A percentile compares a stretch with the other conserved stretches of the same genome.
phyloP scores from a whole-genome alignment of 768 basidiomycete species.

The Mycena olivaceomarginata region DNA sequence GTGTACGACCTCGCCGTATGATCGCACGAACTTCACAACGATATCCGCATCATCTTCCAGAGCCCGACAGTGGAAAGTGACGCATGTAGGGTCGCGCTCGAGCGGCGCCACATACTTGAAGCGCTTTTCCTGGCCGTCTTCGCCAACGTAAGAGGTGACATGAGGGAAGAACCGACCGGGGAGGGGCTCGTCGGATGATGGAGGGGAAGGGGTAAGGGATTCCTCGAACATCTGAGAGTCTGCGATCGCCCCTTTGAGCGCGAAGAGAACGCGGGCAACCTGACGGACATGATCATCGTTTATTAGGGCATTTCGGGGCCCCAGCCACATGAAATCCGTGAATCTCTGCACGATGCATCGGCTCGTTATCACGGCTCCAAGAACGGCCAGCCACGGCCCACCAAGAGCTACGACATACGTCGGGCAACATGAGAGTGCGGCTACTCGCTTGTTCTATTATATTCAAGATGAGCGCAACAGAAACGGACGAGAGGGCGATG shows the following conservation, averaged over 20 bases:
- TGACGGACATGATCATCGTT: not conserved
- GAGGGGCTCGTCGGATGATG: slow-evolving; percentile 4
- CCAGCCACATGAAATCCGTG: slow-evolving; percentile 5
- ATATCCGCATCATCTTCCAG: slow-evolving; percentile 30
- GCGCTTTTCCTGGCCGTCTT: not conserved
- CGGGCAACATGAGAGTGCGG: slow-evolving; percentile 1
- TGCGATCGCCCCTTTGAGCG: not conserved
- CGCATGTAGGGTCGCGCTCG: slow-evolving; percentile 42
- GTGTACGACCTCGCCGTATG: slow-evolving; percentile 57
- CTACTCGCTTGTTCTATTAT: not conserved
- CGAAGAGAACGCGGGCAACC: slow-evolving; percentile 1
- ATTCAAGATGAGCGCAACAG: not conserved
- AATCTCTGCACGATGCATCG: not conserved
- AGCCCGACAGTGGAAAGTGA: slow-evolving; percentile 44
- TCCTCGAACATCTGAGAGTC: not conserved
- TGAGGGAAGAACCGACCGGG: too few species aligned
- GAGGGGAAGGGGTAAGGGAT: slow-evolving; percentile 8
- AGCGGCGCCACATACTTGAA: slow-evolving; percentile 38
- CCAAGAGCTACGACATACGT: too few species aligned
- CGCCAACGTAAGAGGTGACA: too few species aligned
- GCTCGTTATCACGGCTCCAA: not conserved
- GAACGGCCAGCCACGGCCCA: too few species aligned
- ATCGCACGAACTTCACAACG: slow-evolving; percentile 61
- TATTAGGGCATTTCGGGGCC: not conserved
- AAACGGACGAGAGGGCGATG: not conserved